Evolutionary conservation across 2,329 filamentous ascomycete species (phyloP).

Genomic region (Fusarium fujikuroi): DNA sequence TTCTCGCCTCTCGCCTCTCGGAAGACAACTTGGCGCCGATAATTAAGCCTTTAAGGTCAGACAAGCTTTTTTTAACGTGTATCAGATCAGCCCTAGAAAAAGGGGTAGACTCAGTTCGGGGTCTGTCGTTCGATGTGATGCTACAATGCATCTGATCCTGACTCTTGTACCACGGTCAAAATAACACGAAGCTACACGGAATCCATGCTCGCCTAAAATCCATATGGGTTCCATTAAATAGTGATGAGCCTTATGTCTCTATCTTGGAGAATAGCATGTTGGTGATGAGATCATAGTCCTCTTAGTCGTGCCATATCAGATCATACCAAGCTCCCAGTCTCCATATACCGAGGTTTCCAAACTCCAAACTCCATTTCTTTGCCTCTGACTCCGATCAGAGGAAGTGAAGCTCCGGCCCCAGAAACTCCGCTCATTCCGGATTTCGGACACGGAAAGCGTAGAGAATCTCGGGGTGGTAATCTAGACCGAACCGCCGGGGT

Average conservation of each 20-base stretch:
- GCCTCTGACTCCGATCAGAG: neutral
- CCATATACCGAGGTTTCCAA: neutral
- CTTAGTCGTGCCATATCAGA: conserved; percentile 10
- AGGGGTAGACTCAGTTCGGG: neutral
- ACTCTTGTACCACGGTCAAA: too few species aligned
- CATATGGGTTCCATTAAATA: fast-evolving
- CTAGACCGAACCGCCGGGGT: conserved; percentile 12
- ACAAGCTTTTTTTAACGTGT: conserved; percentile 31
- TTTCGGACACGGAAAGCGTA: neutral
- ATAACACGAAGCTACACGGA: too few species aligned
- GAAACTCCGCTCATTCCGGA: neutral
- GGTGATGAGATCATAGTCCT: neutral
- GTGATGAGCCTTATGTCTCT: neutral
- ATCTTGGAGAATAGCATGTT: neutral
- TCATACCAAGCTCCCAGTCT: neutral
- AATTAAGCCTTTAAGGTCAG: neutral
- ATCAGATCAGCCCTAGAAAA: conserved; percentile 21
- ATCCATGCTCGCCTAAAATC: too few species aligned
- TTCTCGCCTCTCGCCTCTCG: neutral
- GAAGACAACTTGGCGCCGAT: neutral
- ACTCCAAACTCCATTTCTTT: neutral
- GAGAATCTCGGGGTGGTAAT: conserved; percentile 6
- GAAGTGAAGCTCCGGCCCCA: neutral
- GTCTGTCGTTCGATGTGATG: neutral
- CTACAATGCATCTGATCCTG: neutral